Percentiles rank a stretch among this genome's conserved stretches.
Conservation (phyloP, 129 eudicot species). For the Mikania micrantha region DNA sequence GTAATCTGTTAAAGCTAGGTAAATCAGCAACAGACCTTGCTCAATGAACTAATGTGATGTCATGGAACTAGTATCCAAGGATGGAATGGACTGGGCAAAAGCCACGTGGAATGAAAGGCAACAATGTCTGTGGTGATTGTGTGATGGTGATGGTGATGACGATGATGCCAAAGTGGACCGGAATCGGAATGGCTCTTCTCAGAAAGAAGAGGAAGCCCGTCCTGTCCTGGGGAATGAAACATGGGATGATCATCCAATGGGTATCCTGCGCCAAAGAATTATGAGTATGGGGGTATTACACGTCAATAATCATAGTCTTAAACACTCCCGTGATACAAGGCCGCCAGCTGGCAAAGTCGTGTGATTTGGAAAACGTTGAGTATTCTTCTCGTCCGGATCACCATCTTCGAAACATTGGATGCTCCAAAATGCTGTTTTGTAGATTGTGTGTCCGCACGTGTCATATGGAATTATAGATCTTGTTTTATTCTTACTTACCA, state of each 20-base stretch:
- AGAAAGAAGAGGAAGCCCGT: slow-evolving; percentile 45
- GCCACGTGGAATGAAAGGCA: slow-evolving; percentile 55
- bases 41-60: slow-evolving; percentile 57
- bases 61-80: slow-evolving; percentile 69
- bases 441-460: background rate
- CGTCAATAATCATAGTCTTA: slow-evolving; percentile 35
- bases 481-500: slow-evolving; percentile 27
- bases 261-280: slow-evolving; percentile 91
- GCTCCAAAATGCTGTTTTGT: slow-evolving; percentile 9
- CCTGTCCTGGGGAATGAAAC: slow-evolving; percentile 56
- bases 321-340: slow-evolving; percentile 49
- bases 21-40: slow-evolving; percentile 84
- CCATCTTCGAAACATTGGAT: slow-evolving; percentile 7
- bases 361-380: slow-evolving; percentile 13
- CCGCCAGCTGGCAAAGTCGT: slow-evolving; percentile 19
- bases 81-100: slow-evolving; percentile 54
- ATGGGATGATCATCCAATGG: slow-evolving; percentile 48
- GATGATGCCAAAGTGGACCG: slow-evolving; percentile 54
- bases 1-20: slow-evolving; percentile 43
- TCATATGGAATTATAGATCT: background rate
- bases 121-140: slow-evolving; percentile 61
- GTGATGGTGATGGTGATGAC: slow-evolving; percentile 37
- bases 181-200: slow-evolving; percentile 61
- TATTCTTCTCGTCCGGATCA: slow-evolving; percentile 11
- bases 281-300: slow-evolving; percentile 70